Base-by-base conservation (phyloP, 495 filamentous ascomycete species). In the Tuber indicum region DNA sequence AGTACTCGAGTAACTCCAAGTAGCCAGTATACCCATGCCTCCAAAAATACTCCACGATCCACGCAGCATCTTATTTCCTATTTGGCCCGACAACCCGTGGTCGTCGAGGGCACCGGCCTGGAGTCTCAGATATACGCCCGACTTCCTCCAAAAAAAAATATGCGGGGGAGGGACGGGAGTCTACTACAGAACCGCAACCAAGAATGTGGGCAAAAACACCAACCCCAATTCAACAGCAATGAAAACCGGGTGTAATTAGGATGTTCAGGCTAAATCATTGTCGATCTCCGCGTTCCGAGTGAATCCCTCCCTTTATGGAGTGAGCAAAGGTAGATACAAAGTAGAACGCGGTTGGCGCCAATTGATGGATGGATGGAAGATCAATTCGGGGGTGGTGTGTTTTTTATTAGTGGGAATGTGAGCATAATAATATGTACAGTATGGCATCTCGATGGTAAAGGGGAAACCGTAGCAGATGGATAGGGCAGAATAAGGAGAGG, bases 261-360 rank as follows among this genome's bases (percentile, higher is more conserved):
- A 32, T 62, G 58, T 62, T 62, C 10, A 62, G n/a, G 58, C 58
- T 32, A 62, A 0, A 3, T 12, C 3, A 62, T 62, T 32, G 26
- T 62, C 58, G 58, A 62, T 62, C 58, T 62, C 26, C 58, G 58
- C 58, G 58, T 32, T 62, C 58, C 58, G 58, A 62, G 58, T 62
- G 58, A 62, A 62, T 32, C 58, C 58, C n/a, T 32, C 26, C n/a
- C 58, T 62, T 62, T 62, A 62, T 62, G n/a, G 58, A 62, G n/a
- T 14, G 58, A 62, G 26, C 16, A 62, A 62, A 62, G 58, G 58
- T 62, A 62, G 58, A 62, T 62, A 17, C 58, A 62, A 62, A 62
- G 58, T 4, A 62, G 58, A 62, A 62, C n/a, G 58, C 58, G 58
- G 58, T 32, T 71, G n/a, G 45, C n/a, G 46, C 10, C 47, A 36